Base-by-base conservation (phyloP, 106 monocot species). In the Phalaenopsis equestris region DNA sequence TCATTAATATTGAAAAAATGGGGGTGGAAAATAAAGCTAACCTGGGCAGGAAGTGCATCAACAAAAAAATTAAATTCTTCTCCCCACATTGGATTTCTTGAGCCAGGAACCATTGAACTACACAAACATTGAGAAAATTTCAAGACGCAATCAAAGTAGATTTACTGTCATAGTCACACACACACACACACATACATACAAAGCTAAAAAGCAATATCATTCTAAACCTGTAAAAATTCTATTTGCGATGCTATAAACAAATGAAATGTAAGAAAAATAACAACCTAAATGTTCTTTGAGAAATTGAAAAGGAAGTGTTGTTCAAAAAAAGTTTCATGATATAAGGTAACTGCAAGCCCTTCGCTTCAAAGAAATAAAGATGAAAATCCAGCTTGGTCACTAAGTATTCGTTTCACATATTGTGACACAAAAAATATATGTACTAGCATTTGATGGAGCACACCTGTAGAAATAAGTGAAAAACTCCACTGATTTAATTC, bases 31-130 rank as follows among this genome's bases (percentile, higher is more conserved):
- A 57, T 46, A 67, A 67, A 80, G 75, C 84, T 79, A 87, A 99
- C 99, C 99, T 99, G 85, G 42, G 86, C 86, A 88, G 99, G 99
- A 86, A 99, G 92, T 81, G 56, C 75, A 68, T 94, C 93, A 57
- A 95, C 93, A 83, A 86, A 88, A 87, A 99, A 95, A 82, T 99
- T 87, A 45, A 99, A 99, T 84, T 93, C 95, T 82, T 99, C 99
- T 86, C 99, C 99, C 99, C 99, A 99, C 83, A 93, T 93, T 78
- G 99, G 99, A 88, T 99, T 99, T 90, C 99, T 95, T 80, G 99
- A 91, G 68, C 99, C 95, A 80, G 99, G 99, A 75, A 99, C 89
- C 99, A 99, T 99, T 41, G 99, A 99, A 83, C 99, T 99, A 87
- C 80, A 86, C 64, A 55, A 81, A 65, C 42, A 84, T 72, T 43